These are phyloP conservation scores for Binderoboletus segoi DNA, from an alignment of 1,284 basidiomycete genomes.

Conservation along the genomic window DNA sequence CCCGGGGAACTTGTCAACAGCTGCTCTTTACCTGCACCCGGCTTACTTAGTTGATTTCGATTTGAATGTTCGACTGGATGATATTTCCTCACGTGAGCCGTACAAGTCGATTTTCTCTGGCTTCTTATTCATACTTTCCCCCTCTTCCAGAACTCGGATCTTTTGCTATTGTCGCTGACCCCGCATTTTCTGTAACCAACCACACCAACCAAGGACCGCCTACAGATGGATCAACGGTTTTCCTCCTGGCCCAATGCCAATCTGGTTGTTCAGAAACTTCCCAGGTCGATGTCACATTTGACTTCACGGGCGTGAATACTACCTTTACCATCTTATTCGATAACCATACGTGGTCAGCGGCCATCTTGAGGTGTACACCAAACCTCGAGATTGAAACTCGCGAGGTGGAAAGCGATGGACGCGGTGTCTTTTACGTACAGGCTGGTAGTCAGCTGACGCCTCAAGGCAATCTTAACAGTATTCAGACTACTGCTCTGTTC, in stretches of 20 bases:
- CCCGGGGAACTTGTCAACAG: conserved; percentile 12
- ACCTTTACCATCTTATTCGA: conserved; percentile 15
- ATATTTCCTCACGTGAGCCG: conserved; percentile 13
- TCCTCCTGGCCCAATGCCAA: conserved; percentile 23
- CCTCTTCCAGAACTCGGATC: neutral
- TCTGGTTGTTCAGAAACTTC: conserved; percentile 13
- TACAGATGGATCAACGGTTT: conserved; percentile 26
- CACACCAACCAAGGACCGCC: conserved; percentile 22
- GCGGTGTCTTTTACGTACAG: conserved; percentile 25
- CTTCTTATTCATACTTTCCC: too few species aligned
- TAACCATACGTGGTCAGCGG: conserved; percentile 24
- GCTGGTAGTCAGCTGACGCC: conserved; percentile 6
- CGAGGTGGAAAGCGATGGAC: conserved; percentile 27
- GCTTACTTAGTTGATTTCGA: conserved; percentile 19
- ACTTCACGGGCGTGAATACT: conserved; percentile 17
- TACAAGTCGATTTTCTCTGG: neutral
- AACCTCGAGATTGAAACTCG: conserved; percentile 30
- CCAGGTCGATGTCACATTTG: neutral
- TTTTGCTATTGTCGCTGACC: conserved; percentile 14
- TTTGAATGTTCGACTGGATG: conserved; percentile 20
- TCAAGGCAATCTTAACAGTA: conserved; percentile 28
- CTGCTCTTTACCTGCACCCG: neutral
- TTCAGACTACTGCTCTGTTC: conserved; percentile 27
- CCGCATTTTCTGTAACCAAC: conserved; percentile 16
- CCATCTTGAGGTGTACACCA: conserved; percentile 25